phyloP scores from a whole-genome alignment of 2,329 filamentous ascomycete genomes.

The Aspergillus sp. region DNA sequence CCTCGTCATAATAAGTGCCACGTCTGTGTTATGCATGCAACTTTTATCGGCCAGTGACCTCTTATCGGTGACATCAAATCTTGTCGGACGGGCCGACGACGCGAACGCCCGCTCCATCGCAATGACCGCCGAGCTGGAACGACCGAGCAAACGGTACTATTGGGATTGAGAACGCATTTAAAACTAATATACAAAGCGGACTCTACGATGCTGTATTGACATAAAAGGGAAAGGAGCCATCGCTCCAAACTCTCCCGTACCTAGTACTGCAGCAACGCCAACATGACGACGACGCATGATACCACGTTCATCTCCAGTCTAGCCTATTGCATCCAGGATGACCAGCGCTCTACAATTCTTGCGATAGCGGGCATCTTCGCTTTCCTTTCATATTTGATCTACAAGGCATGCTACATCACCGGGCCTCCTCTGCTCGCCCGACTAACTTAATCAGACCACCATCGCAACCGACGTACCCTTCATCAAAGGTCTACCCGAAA shows the following conservation, averaged over 20 bases:
- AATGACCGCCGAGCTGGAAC: neutral
- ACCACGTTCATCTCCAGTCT: neutral
- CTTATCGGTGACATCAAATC: neutral
- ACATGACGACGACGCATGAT: neutral
- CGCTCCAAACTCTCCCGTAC: neutral
- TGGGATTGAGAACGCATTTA: too few species aligned
- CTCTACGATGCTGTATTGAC: neutral
- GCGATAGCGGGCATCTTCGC: neutral
- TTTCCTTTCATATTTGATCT: neutral
- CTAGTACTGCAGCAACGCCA: neutral
- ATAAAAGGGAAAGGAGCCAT: neutral
- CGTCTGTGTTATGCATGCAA: too few species aligned
- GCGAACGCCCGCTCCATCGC: neutral
- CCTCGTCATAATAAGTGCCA: too few species aligned
- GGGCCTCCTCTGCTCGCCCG: neutral
- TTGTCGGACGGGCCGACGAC: neutral
- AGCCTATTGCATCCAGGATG: neutral
- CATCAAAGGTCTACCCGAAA: constrained; percentile 56
- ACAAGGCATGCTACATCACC: neutral
- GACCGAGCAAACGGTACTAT: too few species aligned
- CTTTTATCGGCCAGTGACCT: neutral
- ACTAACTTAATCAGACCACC: neutral
- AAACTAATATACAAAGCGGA: neutral
- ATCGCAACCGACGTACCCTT: constrained; percentile 51
- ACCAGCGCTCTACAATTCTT: neutral